Base-by-base conservation (phyloP, 129 eudicot genomes). In the Heracleum sosnowskyi region DNA sequence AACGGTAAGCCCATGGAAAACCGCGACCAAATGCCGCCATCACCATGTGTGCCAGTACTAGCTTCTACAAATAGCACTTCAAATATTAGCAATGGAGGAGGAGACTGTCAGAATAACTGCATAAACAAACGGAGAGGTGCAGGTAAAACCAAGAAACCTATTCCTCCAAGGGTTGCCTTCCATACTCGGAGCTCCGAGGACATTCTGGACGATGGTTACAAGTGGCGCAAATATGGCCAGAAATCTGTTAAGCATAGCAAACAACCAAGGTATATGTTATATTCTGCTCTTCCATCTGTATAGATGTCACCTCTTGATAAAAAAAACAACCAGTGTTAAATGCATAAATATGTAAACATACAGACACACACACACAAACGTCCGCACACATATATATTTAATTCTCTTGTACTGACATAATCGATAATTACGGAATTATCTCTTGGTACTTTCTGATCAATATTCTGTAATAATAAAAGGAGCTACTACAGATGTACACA, bases 211-310 rank as follows among this genome's bases (percentile, higher is more conserved):
- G 98, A 94, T 83, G 98, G 97, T 15, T 94, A 85, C n/a, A 91
- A 91, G 84, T 94, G 98, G 98, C 85, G 98, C 69, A 94, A 94
- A 80, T 95, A 95, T 77, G 98, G 98, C 29, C 98, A 94, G 82
- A 95, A 95, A 77, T 81, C 98, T 81, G 98, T 95, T 55, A 95
- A 95, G 80, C 90, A 95, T 75, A 90, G 89, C 79, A 79, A 66
- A 29, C 98, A 95, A 76, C 97, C 97, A 60, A 90, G 97, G 97
- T 95, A 88, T 53, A 34, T 49, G 16, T 44, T 35, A 18, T 44
- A 8, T 66, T 66, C 22, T 31, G 39, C 68, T 60, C 68, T 60
- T 60, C 16, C 68, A n/a, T n/a, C 68, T 60, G 29, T 55, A 60
- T 60, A 60, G 16, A 11, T n/a, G 33, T 60, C 11, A 26, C 68